Conservation (phyloP, 2,329 filamentous ascomycete species). For the Fusarium tuaranense region DNA sequence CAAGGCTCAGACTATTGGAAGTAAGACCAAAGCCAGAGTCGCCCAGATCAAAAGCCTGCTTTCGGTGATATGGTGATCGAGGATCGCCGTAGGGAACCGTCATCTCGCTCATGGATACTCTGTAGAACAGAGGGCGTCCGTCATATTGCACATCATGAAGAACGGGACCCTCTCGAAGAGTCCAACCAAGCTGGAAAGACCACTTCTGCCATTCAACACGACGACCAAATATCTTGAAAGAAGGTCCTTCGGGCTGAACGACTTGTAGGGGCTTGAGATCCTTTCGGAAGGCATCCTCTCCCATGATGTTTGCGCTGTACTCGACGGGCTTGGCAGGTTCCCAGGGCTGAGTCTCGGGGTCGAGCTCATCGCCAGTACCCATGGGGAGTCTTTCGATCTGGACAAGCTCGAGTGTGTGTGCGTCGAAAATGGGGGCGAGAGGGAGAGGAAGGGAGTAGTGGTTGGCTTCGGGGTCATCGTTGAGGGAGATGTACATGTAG, state of each 20-base stretch:
- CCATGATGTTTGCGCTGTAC: constrained; percentile 24
- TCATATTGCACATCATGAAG: constrained; percentile 71
- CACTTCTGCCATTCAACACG: constrained; percentile 52
- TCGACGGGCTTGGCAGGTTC: constrained; percentile 16
- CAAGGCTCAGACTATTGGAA: constrained; percentile 73
- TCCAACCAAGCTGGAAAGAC: constrained; percentile 71
- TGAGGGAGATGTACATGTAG: constrained; percentile 30
- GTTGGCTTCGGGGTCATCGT: constrained; percentile 27
- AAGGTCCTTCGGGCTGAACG: constrained; percentile 72
- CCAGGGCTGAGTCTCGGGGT: constrained; percentile 24
- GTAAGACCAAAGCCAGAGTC: constrained; percentile 74
- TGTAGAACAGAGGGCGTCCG: constrained; percentile 67
- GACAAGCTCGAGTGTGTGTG: constrained; percentile 23
- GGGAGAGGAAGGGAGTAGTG: constrained; percentile 30
- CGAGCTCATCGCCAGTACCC: constrained; percentile 7
- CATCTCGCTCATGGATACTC: constrained; percentile 69
- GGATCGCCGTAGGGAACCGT: constrained; percentile 61
- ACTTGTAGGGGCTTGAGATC: constrained; percentile 73
- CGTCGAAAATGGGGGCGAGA: constrained; percentile 30
- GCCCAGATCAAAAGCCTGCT: constrained; percentile 77
- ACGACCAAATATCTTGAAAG: constrained; percentile 54
- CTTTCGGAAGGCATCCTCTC: constrained; percentile 32
- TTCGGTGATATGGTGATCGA: constrained; percentile 71
- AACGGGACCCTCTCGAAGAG: constrained; percentile 68
- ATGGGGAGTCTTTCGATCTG: constrained; percentile 7